These are phyloP conservation scores for Alternaria sp. DNA, from an alignment of 2,329 filamentous ascomycete genomes.

Conservation along the genomic window DNA sequence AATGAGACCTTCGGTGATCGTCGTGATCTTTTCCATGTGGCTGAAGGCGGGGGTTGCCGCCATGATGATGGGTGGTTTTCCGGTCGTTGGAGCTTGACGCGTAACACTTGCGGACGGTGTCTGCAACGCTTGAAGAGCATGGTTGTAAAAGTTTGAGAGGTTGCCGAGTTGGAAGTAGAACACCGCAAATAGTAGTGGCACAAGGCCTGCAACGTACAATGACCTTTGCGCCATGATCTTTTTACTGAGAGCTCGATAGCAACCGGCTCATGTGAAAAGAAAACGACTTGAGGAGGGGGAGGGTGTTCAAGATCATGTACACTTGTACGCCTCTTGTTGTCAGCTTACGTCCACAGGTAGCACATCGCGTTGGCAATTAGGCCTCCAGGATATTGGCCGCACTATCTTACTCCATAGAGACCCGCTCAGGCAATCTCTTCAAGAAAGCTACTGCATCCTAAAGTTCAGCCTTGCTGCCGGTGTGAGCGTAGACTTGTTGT, in stretches of 20 bases:
- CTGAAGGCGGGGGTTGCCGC: conserved; percentile 26
- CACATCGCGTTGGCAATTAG: neutral
- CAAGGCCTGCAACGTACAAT: neutral
- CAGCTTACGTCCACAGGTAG: neutral
- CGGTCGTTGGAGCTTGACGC: neutral
- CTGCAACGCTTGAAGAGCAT: neutral
- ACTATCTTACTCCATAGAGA: neutral
- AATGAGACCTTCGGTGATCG: conserved; percentile 51
- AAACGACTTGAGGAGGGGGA: neutral
- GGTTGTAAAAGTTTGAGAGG: neutral
- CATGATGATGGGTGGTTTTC: conserved; percentile 30
- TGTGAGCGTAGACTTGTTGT: neutral
- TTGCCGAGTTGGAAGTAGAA: conserved; percentile 4
- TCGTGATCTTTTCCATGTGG: conserved; percentile 33
- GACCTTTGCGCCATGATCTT: neutral
- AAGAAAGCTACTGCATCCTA: neutral
- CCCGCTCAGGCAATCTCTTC: neutral
- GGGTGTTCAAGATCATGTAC: neutral
- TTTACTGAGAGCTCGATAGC: neutral
- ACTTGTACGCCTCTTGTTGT: no score
- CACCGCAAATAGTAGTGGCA: neutral
- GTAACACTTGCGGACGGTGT: neutral
- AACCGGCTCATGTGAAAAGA: neutral
- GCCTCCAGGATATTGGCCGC: neutral
- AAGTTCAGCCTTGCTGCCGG: neutral